Evolutionary conservation across 768 basidiomycete genomes (phyloP).

Genomic region (Russula earlei): DNA sequence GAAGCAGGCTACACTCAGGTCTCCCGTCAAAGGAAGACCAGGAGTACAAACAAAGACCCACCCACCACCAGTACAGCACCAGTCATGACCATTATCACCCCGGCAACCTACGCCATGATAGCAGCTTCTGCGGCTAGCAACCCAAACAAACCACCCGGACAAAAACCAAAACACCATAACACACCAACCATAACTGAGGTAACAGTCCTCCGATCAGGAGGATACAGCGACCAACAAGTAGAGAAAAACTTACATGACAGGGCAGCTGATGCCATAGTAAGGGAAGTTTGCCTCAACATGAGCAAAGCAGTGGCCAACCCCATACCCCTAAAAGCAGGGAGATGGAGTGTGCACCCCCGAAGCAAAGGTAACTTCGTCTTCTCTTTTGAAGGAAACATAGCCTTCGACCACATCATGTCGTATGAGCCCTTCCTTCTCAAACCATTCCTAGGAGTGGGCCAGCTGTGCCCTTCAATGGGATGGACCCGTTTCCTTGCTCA

Average conservation of each 20-base stretch:
- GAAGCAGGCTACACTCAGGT: too few relatives aligned
- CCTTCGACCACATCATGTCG: rapidly evolving
- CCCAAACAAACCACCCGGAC: neutral
- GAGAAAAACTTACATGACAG: neutral
- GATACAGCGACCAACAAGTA: neutral
- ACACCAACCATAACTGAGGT: neutral
- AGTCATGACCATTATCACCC: too few relatives aligned
- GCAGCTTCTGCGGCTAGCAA: rapidly evolving
- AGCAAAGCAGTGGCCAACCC: neutral
- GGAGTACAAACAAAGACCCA: too few relatives aligned
- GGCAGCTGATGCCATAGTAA: neutral
- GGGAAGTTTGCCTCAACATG: neutral
- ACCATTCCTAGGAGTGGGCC: neutral
- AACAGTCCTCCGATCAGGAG: neutral
- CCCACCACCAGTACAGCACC: neutral
- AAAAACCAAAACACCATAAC: neutral
- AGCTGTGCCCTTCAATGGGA: neutral
- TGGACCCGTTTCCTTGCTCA: neutral
- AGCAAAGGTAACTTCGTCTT: neutral
- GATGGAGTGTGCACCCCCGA: neutral
- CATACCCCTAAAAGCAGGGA: neutral
- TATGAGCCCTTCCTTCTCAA: neutral
- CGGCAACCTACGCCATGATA: too few relatives aligned
- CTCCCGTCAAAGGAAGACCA: too few relatives aligned
- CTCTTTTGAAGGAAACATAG: too few relatives aligned